Evolutionary conservation across 148 eudicot genomes (phyloP).

Genomic region (Spergularia bocconei): DNA sequence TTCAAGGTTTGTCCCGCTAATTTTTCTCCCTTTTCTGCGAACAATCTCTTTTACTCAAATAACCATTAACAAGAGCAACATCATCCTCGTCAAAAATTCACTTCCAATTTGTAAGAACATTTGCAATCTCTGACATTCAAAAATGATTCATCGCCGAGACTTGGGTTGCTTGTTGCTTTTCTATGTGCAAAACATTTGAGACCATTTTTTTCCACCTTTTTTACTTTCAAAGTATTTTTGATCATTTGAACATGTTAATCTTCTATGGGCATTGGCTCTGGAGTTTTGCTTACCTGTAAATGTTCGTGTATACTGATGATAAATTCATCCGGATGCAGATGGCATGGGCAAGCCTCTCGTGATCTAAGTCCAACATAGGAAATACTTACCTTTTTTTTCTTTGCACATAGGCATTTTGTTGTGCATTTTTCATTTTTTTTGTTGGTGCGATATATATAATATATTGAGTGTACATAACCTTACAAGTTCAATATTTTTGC

Average conservation of each 20-base stretch:
- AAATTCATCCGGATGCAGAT: slow-evolving; percentile 48
- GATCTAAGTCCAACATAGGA: slow-evolving; percentile 50
- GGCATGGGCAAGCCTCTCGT: slow-evolving; percentile 90
- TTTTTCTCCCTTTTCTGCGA: background rate
- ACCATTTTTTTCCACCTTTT: background rate
- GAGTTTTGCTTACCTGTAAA: background rate
- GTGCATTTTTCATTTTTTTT: slow-evolving; percentile 37
- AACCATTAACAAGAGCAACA: background rate
- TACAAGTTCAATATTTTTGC: slow-evolving; percentile 14
- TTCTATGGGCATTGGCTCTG: background rate
- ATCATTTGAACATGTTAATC: background rate
- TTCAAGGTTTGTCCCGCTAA: slow-evolving; percentile 56
- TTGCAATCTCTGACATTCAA: background rate
- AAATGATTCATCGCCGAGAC: background rate
- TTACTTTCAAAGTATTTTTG: background rate
- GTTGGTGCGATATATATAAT: slow-evolving; percentile 24
- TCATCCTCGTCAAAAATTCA: background rate
- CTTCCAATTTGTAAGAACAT: background rate
- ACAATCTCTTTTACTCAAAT: background rate
- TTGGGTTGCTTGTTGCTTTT: background rate
- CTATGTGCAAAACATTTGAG: background rate
- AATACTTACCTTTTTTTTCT: slow-evolving; percentile 12
- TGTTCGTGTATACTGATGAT: background rate
- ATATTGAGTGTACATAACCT: slow-evolving; percentile 53
- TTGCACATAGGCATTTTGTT: slow-evolving; percentile 21